Evolutionary conservation across 2,329 filamentous ascomycete genomes (phyloP), one percentile per base, ranked within the genome.

Genomic region (Ophiocordyceps camponoti-floridani): DNA sequence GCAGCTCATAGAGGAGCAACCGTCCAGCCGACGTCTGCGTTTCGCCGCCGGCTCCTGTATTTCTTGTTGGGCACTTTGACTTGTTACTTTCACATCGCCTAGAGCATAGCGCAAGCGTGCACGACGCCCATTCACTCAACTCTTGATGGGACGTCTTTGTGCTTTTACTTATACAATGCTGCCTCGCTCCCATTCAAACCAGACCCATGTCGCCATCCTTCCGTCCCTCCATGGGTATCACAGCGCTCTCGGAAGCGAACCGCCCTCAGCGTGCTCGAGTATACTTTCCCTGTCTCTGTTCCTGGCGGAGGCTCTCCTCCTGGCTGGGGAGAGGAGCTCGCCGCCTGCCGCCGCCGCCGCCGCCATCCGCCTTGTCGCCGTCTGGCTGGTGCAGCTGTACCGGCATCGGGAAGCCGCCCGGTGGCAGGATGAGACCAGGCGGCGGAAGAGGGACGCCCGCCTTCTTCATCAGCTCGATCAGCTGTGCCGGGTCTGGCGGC

Each of bases 261-360:
- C 7, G n/a, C n/a, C 12, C 11, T 53, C 68, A 75, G 42, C 69
- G 62, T 26, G 65, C 57, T 43, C 72, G 61, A 14, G 73, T 79
- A 53, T 77, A 80, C 49, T 78, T 69, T 4, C 76, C 76, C 45
- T 68, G 67, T 46, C 72, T 73, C 67, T 89, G 85, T 61, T 89
- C 84, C 59, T 81, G 76, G 52, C 79, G 75, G 52, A 93, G 62
- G 52, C 83, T 88, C 58, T 91, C 86, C 56, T 84, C 77, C 62
- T 93, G 86, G 57, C 84, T 88, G 0, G 86, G 86, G 40, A 94
- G 62, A 9, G 84, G 85, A 6, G 73, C 84, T 48, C 82, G 70
- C 16, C 77, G 64, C 5, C 62, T 58, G 31, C 54, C 60, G 19
- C 54, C 58, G 12, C 58, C 61, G 53, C 62, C 57, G 30, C 54